Evolutionary conservation across 2,329 filamentous ascomycete species (phyloP), one percentile per base, ranked within the genome.

Genomic region (Westerdykella aurantiaca): DNA sequence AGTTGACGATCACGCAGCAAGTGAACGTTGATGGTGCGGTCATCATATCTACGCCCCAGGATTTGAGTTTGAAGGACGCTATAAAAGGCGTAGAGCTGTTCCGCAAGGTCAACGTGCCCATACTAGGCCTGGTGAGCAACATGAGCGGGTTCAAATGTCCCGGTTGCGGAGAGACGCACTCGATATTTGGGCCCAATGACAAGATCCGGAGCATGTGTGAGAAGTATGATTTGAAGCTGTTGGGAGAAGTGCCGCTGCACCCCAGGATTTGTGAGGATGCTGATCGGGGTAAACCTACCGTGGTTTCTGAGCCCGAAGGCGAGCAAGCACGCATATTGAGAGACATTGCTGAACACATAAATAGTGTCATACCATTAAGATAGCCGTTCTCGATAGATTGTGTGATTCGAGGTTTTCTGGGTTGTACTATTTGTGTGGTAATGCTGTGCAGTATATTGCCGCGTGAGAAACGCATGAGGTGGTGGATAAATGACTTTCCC

Each of bases 1-100:
- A 98, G 63, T 75, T 98, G 52, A 96, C 88, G n/a, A 93, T 98
- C 48, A 91, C 88, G 13, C 93, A 98, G 66, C 91, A 96, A 69
- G 77, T 98, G 10, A 75, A 86, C n/a, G 73, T 98, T 2, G 87
- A 94, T 55, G 91, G 85, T 14, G 83, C 87, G 0, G 74, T 97
- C 13, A 87, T 98, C 31, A 83, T 98, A 1, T 93, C 88, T 0
- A 98, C 93, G 0, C 93, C 93, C 2, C 93, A 98, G 65, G 88
- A 94, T 41, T 80, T 98, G 22, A 88, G 91, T 1, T 79, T 96
- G 2, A 88, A 91, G 56, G 93, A 98, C 60, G 91, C 93, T 1
- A 78, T 94, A 16, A 88, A 93, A 56, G 93, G 93, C 2, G 85
- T 96, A 50, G 86, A 88, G 56, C 89, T 98, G 81, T 97, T 97